Evolutionary conservation across 306 rosid species (phyloP).

Genomic region (Glycine soja): DNA sequence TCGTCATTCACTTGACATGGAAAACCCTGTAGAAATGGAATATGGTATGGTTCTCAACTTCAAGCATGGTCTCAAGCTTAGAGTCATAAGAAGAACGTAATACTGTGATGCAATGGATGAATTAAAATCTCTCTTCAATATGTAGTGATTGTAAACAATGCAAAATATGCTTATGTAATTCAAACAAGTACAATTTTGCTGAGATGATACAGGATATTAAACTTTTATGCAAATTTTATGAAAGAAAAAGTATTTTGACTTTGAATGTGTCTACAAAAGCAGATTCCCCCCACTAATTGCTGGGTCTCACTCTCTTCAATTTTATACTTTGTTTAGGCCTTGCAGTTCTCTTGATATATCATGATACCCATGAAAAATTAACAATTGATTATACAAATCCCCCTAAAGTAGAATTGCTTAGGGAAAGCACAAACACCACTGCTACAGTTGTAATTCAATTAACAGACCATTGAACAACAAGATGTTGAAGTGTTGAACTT

Average conservation of each 20-base stretch:
- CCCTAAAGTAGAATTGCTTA: conserved; percentile 26
- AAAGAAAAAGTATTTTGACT: not conserved
- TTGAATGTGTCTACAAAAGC: not conserved
- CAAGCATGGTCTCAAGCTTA: conserved; percentile 84
- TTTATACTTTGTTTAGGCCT: not conserved
- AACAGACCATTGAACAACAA: conserved; percentile 60
- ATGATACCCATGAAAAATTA: not conserved
- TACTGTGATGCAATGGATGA: not conserved
- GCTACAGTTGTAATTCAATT: conserved; percentile 29
- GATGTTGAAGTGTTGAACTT: conserved; percentile 74
- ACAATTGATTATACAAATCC: conserved; percentile 36
- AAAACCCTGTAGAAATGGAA: conserved; percentile 77
- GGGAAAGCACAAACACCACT: conserved; percentile 45
- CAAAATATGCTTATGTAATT: not conserved
- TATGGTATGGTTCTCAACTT: conserved; percentile 88
- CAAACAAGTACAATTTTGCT: too few species aligned
- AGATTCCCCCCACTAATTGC: not conserved
- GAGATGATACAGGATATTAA: not conserved
- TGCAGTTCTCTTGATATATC: not conserved
- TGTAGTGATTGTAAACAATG: not conserved
- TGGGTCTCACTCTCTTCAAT: not conserved
- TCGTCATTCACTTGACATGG: conserved; percentile 78
- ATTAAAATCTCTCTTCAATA: not conserved
- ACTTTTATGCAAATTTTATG: not conserved
- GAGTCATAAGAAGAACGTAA: conserved; percentile 59